Evolutionary conservation across 352 stramenopile genomes (phyloP).

Genomic region (Pilasporangium apinafurcum): DNA sequence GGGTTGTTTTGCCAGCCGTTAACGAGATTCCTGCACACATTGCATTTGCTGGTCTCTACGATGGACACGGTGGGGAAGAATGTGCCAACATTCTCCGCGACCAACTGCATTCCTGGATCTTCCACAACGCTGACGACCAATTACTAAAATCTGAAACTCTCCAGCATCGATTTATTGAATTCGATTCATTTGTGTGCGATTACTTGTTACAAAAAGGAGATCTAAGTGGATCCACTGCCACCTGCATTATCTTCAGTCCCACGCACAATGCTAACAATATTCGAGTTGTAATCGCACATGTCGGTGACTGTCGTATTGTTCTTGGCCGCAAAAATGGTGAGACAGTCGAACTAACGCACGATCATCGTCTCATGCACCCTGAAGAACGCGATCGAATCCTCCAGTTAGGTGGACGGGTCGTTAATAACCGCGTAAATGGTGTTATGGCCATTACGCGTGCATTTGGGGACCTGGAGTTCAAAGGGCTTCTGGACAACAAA

Average conservation of each 20-base stretch:
- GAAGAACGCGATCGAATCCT: slow-evolving; percentile 50
- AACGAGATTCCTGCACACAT: slow-evolving; percentile 5
- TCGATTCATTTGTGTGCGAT: slow-evolving; percentile 68
- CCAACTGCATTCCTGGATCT: slow-evolving; percentile 66
- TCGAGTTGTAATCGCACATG: slow-evolving; percentile 38
- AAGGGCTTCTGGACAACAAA: slow-evolving; percentile 26
- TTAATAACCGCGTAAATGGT: slow-evolving; percentile 82
- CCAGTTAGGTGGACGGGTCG: slow-evolving; percentile 44
- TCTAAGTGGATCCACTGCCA: slow-evolving; percentile 75
- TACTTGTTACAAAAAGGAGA: slow-evolving; percentile 66
- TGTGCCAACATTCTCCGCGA: slow-evolving; percentile 69
- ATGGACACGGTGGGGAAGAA: slow-evolving; percentile 76
- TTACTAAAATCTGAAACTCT: slow-evolving; percentile 17
- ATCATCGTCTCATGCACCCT: slow-evolving; percentile 54
- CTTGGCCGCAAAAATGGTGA: slow-evolving; percentile 31
- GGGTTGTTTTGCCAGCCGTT: slow-evolving; percentile 45
- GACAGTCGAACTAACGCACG: slow-evolving; percentile 42
- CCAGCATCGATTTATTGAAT: slow-evolving; percentile 42
- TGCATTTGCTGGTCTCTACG: slow-evolving; percentile 74
- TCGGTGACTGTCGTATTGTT: slow-evolving; percentile 74
- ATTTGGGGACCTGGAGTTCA: slow-evolving; percentile 84
- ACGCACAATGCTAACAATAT: slow-evolving; percentile 6
- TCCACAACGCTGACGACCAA: slow-evolving; percentile 21
- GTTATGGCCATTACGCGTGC: slow-evolving; percentile 82
- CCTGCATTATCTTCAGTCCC: slow-evolving; percentile 39